Evolutionary conservation across 108 stramenopile species (phyloP), one percentile per base, ranked within the genome.

Genomic region (Pseudonitzschia multistriata): DNA sequence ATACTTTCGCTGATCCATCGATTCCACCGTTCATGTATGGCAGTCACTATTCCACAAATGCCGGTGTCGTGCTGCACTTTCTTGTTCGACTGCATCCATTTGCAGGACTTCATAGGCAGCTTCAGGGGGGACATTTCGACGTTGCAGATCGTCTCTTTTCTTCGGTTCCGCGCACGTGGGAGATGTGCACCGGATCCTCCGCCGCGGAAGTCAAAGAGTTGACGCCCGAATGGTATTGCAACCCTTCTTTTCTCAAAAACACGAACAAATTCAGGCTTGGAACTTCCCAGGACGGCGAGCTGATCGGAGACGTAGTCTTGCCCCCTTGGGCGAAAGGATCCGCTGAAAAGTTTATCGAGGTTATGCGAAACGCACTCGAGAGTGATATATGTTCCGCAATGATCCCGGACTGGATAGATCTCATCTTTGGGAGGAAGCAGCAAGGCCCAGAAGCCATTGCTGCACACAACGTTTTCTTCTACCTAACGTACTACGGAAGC

Each of bases 21-120:
- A 97, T 98, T 52, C 98, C 99, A 31, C 89, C 97, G 13, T 98
- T 98, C 65, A 94, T 98, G 96, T 99, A 98, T 73, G 99, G 99
- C 7, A 89, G 88, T 39, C 98, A 98, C 61, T 98, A 99, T 76
- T 92, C 90, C 10, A 99, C 98, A 10, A 93, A 92, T 64, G 98
- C 96, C 8, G 97, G 98, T 42, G 97, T 98, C 45, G 98, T 98
- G 19, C 71, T 96, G 49, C 96, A 98, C 68, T 99, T 96, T 67
- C 81, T 98, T 10, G 82, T 98, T n/a, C 86, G 99, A 47, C 56
- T 97, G 25, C 96, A 98, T 77, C 99, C 99, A 5, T 99, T 94
- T 68, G 88, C 94, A 13, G 82, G 81, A 5, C 79, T 98, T 0
- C 97, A 98, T 66, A 60, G 92, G 19, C 93, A 96, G 24, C 85